Evolutionary conservation across 352 stramenopile species (phyloP), one percentile per base, ranked within the genome.

Genomic region (Phytopythium cucurbitacearum): DNA sequence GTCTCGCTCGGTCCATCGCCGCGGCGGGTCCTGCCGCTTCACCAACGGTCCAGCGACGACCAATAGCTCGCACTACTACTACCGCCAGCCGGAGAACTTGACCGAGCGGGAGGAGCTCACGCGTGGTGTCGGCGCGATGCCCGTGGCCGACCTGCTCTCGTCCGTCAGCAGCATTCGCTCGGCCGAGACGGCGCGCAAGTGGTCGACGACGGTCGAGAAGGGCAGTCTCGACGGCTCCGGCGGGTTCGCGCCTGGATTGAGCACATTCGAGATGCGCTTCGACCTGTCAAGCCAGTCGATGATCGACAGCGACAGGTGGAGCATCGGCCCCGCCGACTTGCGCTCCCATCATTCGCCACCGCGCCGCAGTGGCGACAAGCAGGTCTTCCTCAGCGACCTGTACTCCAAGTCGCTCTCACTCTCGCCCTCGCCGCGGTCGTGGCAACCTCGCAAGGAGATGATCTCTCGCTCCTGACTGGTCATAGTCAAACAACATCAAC

Each of bases 331-430:
- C 3, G 58, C 62, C 16, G 61, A 62, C 21, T 62, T 60, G 1
- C 59, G 58, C 0, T 77, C 67, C 40, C 56, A 28, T 28, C 21
- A 28, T 28, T 28, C 60, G 10, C 59, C 64, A 16, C 62, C 65
- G 1, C 70, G 68, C 41, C 67, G 65, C 28, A 32, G 38, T n/a
- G 28, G 21, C 10, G 62, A 73, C 54, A 77, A 77, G 58, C 59
- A 73, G 32, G 62, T 55, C 0, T 77, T 77, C 40, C 62, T 77
- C 5, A 70, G 64, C 36, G 68, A 77, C 45, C 44, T 77, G 39
- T 77, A 77, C 48, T 77, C 68, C 41, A 40, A 73, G 45, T 77
- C 68, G 38, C 68, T 64, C 44, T 73, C 68, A 36, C 58, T 45
- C n/a, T 54, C 48, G 21, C 46, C 46, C 4, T 35, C 33, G 34